phyloP scores from a whole-genome alignment of 306 rosid species.

The Quercus bicolor region DNA sequence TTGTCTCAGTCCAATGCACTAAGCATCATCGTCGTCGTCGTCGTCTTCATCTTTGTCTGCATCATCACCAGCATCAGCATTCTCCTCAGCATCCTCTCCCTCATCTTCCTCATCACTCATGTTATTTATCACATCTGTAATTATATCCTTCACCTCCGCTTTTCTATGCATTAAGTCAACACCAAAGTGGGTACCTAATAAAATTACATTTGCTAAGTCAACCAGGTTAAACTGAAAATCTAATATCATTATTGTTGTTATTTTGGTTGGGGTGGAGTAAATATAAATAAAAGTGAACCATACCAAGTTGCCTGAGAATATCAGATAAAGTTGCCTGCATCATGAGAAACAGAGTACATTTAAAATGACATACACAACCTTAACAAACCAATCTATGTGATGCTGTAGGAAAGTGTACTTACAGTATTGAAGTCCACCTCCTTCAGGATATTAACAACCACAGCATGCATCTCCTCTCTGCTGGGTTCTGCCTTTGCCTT shows the following conservation, averaged over 20 bases:
- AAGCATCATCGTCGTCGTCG: conserved; percentile 17
- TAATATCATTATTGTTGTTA: background rate
- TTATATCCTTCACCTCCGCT: conserved; percentile 89
- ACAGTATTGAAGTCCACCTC: conserved; percentile 96
- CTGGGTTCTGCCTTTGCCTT: conserved; percentile 81
- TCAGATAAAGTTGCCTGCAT: conserved; percentile 96
- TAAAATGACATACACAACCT: background rate
- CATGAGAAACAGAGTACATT: conserved; percentile 4
- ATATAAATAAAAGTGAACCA: conserved; percentile 5
- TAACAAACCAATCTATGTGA: background rate
- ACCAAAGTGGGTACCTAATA: conserved; percentile 78
- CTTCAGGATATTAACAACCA: conserved; percentile 83
- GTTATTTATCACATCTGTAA: conserved; percentile 92
- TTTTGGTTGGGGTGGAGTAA: background rate
- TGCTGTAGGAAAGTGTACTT: conserved; percentile 28
- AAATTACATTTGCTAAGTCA: conserved; percentile 21
- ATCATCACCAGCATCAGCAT: conserved; percentile 47
- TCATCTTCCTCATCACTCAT: conserved; percentile 95
- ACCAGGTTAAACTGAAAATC: conserved; percentile 8
- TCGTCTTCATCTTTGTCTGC: conserved; percentile 43
- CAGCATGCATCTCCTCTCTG: conserved; percentile 75
- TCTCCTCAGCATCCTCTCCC: conserved; percentile 62
- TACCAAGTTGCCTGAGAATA: conserved; percentile 95
- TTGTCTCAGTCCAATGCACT: conserved; percentile 19
- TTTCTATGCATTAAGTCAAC: conserved; percentile 97